Evolutionary conservation across 129 eudicot species (phyloP).

Genomic region (Oenanthe sinensis): DNA sequence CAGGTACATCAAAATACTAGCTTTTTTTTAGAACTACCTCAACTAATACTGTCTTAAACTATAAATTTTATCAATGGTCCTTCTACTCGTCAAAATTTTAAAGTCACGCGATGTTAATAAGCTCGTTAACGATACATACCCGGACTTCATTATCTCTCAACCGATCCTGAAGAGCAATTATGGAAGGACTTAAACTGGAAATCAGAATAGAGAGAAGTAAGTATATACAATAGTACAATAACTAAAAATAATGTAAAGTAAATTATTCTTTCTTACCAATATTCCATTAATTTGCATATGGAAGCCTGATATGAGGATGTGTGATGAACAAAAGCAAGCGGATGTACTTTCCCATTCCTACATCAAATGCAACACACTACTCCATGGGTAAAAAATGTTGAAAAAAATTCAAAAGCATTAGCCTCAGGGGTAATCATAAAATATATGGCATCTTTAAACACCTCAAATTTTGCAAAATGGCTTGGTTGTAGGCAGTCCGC

Average conservation of each 20-base stretch:
- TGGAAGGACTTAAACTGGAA: slow-evolving; percentile 91
- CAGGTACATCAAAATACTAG: neutral
- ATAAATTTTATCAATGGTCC: neutral
- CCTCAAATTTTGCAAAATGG: slow-evolving; percentile 69
- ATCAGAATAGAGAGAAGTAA: slow-evolving; percentile 1
- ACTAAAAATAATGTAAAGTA: neutral
- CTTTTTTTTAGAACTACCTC: neutral
- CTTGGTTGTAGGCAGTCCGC: slow-evolving; percentile 71
- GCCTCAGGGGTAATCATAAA: neutral
- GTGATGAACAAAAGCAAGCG: slow-evolving; percentile 85
- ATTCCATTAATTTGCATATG: slow-evolving; percentile 93
- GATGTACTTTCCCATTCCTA: slow-evolving; percentile 91
- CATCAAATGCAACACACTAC: slow-evolving; percentile 15
- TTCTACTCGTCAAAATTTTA: neutral
- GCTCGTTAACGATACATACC: slow-evolving; percentile 31
- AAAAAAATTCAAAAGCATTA: slow-evolving; percentile 1
- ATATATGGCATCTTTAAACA: slow-evolving; percentile 14
- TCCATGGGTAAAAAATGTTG: neutral
- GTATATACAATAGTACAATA: slow-evolving; percentile 3
- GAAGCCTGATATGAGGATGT: slow-evolving; percentile 98
- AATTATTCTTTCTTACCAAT: slow-evolving; percentile 50
- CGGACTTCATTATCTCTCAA: slow-evolving; percentile 79
- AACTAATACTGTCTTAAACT: neutral
- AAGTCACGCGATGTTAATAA: neutral
- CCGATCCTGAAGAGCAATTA: slow-evolving; percentile 73